Conservation (phyloP, 805 yeast species). For the Maudiozyma pseudohumilis region DNA sequence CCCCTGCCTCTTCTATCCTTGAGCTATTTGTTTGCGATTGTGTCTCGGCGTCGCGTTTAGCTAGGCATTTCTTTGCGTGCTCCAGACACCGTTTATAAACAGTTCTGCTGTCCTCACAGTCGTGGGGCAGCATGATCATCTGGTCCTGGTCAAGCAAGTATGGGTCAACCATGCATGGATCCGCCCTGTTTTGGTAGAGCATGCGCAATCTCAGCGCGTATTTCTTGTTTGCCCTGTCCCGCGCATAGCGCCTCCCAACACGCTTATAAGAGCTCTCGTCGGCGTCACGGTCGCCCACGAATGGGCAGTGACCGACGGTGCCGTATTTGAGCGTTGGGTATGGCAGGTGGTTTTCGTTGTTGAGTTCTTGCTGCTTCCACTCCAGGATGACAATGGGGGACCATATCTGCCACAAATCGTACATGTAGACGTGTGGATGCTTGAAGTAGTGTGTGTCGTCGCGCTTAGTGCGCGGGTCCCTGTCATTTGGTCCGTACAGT, state of each 20-base stretch:
- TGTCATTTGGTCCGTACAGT: constrained; percentile 74
- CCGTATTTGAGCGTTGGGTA: constrained; percentile 27
- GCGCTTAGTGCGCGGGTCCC: constrained; percentile 76
- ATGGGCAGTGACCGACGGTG: constrained; percentile 65
- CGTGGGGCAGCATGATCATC: constrained; percentile 19
- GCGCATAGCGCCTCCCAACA: constrained; percentile 24
- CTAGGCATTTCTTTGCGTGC: too few species aligned
- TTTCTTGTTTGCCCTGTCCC: constrained; percentile 24
- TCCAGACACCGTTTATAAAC: constrained; percentile 12
- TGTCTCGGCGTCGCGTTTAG: too few species aligned
- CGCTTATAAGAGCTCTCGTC: constrained; percentile 24
- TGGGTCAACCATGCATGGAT: constrained; percentile 19
- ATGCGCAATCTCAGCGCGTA: constrained; percentile 25
- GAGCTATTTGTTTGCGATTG: neutral
- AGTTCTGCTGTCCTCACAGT: constrained; percentile 16
- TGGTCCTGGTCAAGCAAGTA: constrained; percentile 3
- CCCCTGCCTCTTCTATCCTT: neutral
- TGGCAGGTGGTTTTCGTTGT: constrained; percentile 31
- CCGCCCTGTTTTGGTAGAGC: constrained; percentile 24
- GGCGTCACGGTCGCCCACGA: constrained; percentile 45
- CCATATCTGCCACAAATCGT: constrained; percentile 66
- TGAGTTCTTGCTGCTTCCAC: constrained; percentile 43
- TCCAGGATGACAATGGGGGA: constrained; percentile 79
- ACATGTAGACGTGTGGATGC: constrained; percentile 64
- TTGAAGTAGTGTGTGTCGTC: constrained; percentile 80